Base-by-base conservation (phyloP, 164 flowering plant species). In the Cinnamomum chago region DNA sequence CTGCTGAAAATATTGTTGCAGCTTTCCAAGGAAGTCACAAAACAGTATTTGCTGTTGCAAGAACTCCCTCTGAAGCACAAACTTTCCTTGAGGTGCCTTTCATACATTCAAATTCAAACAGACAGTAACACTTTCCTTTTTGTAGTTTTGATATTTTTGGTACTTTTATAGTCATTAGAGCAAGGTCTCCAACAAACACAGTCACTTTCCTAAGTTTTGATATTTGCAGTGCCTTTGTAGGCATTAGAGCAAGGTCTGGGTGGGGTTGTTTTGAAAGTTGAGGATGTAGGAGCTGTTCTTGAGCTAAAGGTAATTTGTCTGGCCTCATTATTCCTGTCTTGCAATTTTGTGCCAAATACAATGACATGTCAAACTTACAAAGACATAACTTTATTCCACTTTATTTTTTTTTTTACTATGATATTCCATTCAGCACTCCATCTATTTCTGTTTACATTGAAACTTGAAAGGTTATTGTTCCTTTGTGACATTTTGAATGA, bases 1-100 rank as follows among this genome's bases (percentile, higher is more conserved):
- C 98, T 64, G 96, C 98, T 60, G 98, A 94, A 79, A 94, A 92
- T 77, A 90, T 92, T 72, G 91, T 91, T 78, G 98, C 98, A 78
- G 89, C 91, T 67, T 88, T 92, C 82, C 97, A 92, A 81, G 90
- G 90, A 66, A 86, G 86, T 74, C 75, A 83, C 51, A 91, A 85
- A 75, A 94, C 90, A 50, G 93, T 92, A 24, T 87, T 92, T 82
- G 92, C 94, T 28, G 73, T 94, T 76, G 87, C 97, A 71, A 84
- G 80, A 77, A 84, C 86, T 70, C 73, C 86, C 20, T 80, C 82
- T 22, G 90, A 94, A 82, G 97, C 98, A 66, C 89, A 86, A 79
- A 69, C 83, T 58, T 91, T 89, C 71, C 86, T 92, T 81, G 97
- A 92, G 97, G 98, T 94, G 79, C 40, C 30, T 30, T 65, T 23